These are phyloP conservation scores for Silene noctiflora DNA, from an alignment of 179 eudicot species.

Conservation along the genomic window DNA sequence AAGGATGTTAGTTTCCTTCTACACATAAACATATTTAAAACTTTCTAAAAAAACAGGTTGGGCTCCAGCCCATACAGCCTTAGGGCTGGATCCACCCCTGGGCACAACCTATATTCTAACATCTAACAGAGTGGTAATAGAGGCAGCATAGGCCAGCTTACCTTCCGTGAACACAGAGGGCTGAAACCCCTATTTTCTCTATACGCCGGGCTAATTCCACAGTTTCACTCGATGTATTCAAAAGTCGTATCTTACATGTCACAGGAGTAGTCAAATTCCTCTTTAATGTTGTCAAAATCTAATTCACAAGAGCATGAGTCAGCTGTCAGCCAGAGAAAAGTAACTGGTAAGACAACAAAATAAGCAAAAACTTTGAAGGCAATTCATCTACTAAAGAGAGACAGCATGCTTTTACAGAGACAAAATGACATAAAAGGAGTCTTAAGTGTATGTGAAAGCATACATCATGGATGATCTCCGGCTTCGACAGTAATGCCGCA, in stretches of 20 bases:
- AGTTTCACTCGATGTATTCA: constrained; percentile 56
- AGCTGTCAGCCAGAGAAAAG: background rate
- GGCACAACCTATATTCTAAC: background rate
- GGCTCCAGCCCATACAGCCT: no score
- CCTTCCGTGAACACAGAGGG: constrained; percentile 95
- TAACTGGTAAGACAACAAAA: background rate
- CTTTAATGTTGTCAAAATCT: constrained; percentile 84
- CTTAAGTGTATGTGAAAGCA: constrained; percentile 13
- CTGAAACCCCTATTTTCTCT: constrained; percentile 87
- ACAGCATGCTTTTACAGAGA: background rate
- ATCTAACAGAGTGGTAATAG: background rate
- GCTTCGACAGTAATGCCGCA: constrained; percentile 76
- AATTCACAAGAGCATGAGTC: background rate
- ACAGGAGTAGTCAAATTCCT: constrained; percentile 71
- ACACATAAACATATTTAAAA: no score
- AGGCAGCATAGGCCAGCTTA: constrained; percentile 21
- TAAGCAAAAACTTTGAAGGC: background rate
- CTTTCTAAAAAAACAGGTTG: no score
- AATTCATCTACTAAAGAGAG: background rate
- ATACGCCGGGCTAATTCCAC: constrained; percentile 78
- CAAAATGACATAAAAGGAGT: background rate
- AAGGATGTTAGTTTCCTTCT: no score
- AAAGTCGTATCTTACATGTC: constrained; percentile 80
- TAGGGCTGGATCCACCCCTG: no score
- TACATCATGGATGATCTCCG: constrained; percentile 91